Percentiles rank a stretch among this genome's conserved stretches.
Conservation (phyloP, 495 filamentous ascomycete genomes). For the Podospora tetraspora region DNA sequence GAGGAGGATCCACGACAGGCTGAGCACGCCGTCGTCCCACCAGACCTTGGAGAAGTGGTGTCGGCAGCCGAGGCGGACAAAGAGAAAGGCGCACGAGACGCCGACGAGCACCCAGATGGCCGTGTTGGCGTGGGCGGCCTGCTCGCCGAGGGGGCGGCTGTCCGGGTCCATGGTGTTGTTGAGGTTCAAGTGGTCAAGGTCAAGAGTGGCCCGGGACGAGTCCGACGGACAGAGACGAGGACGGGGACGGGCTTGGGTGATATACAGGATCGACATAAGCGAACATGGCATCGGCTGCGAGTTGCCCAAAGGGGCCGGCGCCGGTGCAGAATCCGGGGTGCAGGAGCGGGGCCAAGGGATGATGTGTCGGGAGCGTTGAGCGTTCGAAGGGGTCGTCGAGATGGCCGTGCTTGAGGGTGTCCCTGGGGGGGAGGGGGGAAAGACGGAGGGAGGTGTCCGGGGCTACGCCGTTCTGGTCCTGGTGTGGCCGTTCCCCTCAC, state of each 20-base stretch:
- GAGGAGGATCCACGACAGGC: slow-evolving; percentile 15
- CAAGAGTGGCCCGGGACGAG: background rate
- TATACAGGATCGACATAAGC: background rate
- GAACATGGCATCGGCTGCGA: background rate
- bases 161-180: background rate
- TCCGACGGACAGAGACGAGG: background rate
- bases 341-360: background rate
- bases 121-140: slow-evolving; percentile 10
- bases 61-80: slow-evolving; percentile 15
- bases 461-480: background rate
- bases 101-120: slow-evolving; percentile 17
- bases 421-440: background rate
- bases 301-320: background rate
- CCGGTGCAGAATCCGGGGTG: background rate
- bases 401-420: background rate
- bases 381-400: background rate
- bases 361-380: background rate
- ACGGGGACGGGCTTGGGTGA: background rate
- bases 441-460: background rate
- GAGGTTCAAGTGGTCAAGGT: background rate
- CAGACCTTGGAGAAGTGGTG: slow-evolving; percentile 11
- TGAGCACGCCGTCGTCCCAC: slow-evolving; percentile 18
- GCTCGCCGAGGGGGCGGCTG: background rate
- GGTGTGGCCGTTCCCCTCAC: background rate
- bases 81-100: slow-evolving; percentile 14